phyloP scores from a whole-genome alignment of 2,329 filamentous ascomycete species.

The Moelleriella libera region DNA sequence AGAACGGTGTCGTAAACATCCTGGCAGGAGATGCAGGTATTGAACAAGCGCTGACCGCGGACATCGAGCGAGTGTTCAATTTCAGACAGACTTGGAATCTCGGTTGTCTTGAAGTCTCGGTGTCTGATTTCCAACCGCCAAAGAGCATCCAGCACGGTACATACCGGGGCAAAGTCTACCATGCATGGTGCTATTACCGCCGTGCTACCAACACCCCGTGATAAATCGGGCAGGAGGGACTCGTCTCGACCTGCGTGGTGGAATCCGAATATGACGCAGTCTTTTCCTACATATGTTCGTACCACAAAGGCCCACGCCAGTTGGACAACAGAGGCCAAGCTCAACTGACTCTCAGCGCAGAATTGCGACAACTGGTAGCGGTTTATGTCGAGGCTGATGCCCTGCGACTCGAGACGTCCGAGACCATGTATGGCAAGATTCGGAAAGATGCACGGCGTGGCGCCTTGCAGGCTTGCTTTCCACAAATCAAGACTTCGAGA shows the following conservation, averaged over 20 bases:
- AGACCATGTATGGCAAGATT: constrained; percentile 15
- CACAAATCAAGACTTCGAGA: constrained; percentile 28
- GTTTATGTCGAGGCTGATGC: constrained; percentile 25
- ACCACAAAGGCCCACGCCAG: constrained; percentile 47
- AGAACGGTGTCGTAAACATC: constrained; percentile 17
- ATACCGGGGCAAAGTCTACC: constrained; percentile 16
- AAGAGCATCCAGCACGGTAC: constrained; percentile 18
- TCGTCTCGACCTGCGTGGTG: constrained; percentile 29
- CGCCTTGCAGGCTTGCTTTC: constrained; percentile 22
- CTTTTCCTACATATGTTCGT: constrained; percentile 36
- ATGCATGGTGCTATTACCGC: constrained; percentile 22
- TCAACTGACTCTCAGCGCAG: constrained; percentile 21
- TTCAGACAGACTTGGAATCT: constrained; percentile 29
- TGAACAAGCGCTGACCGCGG: constrained; percentile 30
- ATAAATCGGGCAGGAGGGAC: constrained; percentile 24
- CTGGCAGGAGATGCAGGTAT: constrained; percentile 34
- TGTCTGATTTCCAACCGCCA: constrained; percentile 15
- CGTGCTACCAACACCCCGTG: constrained; percentile 31
- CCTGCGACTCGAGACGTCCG: constrained; percentile 17
- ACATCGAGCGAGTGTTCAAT: constrained; percentile 31
- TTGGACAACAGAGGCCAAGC: constrained; percentile 34
- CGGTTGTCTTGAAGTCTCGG: constrained; percentile 16
- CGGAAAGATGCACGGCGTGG: constrained; percentile 32
- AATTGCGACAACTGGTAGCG: constrained; percentile 29
- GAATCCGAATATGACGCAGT: constrained; percentile 41